These are phyloP conservation scores for Russula sp. DNA, from an alignment of 768 basidiomycete genomes.

Conservation along the genomic window DNA sequence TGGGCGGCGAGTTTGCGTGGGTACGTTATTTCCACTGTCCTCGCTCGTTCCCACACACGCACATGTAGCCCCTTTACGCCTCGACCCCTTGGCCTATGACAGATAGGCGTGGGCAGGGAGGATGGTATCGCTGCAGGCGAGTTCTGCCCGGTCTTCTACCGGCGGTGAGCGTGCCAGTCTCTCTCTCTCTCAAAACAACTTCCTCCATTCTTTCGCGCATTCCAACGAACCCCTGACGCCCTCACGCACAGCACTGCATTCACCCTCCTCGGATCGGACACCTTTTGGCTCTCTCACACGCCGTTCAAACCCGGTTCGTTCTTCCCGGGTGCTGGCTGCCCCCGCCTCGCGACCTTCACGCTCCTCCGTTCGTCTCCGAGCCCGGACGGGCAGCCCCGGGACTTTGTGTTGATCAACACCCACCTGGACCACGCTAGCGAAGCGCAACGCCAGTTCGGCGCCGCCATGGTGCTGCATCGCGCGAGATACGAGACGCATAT, in stretches of 20 bases:
- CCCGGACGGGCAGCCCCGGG: neutral
- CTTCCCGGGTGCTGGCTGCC: slow-evolving; percentile 44
- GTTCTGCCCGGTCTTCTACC: slow-evolving; percentile 57
- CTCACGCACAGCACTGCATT: slow-evolving; percentile 28
- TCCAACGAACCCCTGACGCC: neutral
- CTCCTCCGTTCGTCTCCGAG: slow-evolving; percentile 30
- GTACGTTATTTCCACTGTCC: slow-evolving; percentile 27
- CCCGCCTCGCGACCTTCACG: slow-evolving; percentile 42
- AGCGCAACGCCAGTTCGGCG: slow-evolving; percentile 41
- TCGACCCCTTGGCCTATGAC: neutral
- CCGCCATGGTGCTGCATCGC: slow-evolving; percentile 43
- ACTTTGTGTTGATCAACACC: slow-evolving; percentile 42
- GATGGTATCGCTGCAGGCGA: slow-evolving; percentile 51
- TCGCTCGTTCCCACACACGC: neutral
- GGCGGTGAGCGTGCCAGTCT: slow-evolving; percentile 29
- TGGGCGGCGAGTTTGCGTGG: slow-evolving; percentile 50
- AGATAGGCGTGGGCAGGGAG: slow-evolving; percentile 58
- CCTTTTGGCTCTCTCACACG: slow-evolving; percentile 52
- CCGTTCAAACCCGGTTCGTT: slow-evolving; percentile 41
- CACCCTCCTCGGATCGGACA: slow-evolving; percentile 36
- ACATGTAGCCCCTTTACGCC: neutral
- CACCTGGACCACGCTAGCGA: slow-evolving; percentile 52
- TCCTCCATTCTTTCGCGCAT: neutral
- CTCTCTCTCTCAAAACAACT: neutral
- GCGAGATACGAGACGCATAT: slow-evolving; percentile 40